Conservation (phyloP, 352 stramenopile genomes). For the Pythium folliculosum region DNA sequence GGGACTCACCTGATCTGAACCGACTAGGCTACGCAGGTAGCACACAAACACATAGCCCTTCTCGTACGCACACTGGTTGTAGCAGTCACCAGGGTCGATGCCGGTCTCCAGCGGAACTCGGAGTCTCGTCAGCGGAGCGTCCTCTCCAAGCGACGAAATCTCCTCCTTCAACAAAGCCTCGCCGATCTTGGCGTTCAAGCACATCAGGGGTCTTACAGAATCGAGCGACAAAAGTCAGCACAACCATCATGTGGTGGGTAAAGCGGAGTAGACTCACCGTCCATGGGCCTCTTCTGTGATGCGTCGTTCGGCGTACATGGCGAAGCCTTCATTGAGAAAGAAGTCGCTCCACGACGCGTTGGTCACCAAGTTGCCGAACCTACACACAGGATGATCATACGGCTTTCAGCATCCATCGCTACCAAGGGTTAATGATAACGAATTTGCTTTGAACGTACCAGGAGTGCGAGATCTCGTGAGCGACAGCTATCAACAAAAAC, state of each 20-base stretch:
- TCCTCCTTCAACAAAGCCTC: constrained; percentile 67
- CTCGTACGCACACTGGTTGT: constrained; percentile 84
- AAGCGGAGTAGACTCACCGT: constrained; percentile 34
- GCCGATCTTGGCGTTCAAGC: constrained; percentile 71
- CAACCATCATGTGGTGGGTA: neutral
- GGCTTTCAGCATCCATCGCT: neutral
- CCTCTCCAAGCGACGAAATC: constrained; percentile 66
- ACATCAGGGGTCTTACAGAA: constrained; percentile 51
- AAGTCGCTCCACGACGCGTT: constrained; percentile 88
- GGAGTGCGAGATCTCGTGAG: constrained; percentile 84
- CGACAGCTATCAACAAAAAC: constrained; percentile 48
- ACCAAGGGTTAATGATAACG: neutral
- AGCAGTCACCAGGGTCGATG: constrained; percentile 79
- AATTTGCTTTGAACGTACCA: constrained; percentile 36
- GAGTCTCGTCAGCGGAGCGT: constrained; percentile 67
- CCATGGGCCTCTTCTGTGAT: constrained; percentile 70
- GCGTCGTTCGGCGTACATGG: constrained; percentile 81
- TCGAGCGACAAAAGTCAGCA: neutral
- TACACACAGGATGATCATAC: constrained; percentile 9
- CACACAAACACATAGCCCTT: constrained; percentile 82
- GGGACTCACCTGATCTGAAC: constrained; percentile 48
- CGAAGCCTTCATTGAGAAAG: constrained; percentile 90
- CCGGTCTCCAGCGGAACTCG: constrained; percentile 71
- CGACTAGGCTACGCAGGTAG: constrained; percentile 67
- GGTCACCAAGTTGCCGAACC: constrained; percentile 84